These are phyloP conservation scores for Artemisia annua DNA, from an alignment of 129 eudicot genomes.

Conservation along the genomic window DNA sequence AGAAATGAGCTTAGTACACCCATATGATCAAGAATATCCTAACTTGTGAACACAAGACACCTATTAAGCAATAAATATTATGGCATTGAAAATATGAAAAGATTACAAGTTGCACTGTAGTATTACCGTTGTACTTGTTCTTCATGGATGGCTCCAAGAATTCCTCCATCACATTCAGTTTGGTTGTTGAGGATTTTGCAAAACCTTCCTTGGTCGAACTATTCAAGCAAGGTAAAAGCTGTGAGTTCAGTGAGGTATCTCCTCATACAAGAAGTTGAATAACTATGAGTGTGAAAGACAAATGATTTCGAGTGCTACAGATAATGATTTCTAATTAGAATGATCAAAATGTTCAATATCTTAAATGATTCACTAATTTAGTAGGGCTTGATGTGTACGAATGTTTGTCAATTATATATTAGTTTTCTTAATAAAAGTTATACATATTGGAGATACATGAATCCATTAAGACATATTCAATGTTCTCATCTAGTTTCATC, in stretches of 20 bases:
- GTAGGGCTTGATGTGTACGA: too few species aligned
- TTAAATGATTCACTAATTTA: too few species aligned
- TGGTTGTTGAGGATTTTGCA: conserved; percentile 37
- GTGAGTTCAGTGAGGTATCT: conserved; percentile 75
- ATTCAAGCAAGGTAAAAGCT: conserved; percentile 60
- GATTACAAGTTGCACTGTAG: conserved; percentile 19
- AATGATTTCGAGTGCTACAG: neutral
- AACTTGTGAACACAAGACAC: neutral
- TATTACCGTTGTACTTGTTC: conserved; percentile 58
- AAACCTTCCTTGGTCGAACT: conserved; percentile 45
- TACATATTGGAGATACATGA: too few species aligned
- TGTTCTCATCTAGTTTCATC: too few species aligned
- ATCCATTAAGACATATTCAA: too few species aligned
- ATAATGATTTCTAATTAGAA: conserved; percentile 9
- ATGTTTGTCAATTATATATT: too few species aligned
- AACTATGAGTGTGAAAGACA: conserved; percentile 8
- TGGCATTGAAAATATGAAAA: neutral
- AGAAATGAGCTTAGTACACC: conserved; percentile 10
- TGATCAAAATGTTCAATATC: too few species aligned
- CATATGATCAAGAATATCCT: neutral
- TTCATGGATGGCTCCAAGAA: conserved; percentile 44
- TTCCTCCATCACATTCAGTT: conserved; percentile 47
- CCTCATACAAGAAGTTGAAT: conserved; percentile 61
- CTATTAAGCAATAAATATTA: conserved; percentile 6
- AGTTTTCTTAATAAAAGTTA: too few species aligned